Evolutionary conservation across 306 rosid genomes (phyloP), one percentile per base, ranked within the genome.

Genomic region (Pyrus betulifolia): DNA sequence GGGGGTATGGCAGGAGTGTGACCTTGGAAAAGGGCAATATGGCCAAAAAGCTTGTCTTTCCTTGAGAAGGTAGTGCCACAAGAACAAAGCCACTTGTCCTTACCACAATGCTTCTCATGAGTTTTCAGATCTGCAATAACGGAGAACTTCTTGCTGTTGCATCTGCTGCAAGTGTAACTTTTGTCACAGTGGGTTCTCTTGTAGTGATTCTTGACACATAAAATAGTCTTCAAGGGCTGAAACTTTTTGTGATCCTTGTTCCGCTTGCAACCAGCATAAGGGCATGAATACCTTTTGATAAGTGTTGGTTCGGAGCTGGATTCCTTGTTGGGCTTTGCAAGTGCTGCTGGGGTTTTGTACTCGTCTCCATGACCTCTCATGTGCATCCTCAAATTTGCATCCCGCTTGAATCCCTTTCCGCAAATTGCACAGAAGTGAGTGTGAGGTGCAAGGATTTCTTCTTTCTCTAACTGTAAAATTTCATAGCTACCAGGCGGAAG

Each of bases 61-160:
- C 99, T 89, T 11, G 99, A 96, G 87, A 96, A 96, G 78, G 99
- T 96, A n/a, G 99, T 96, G 80, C 99, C 99, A 73, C 99, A 96
- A 66, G 99, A 96, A 80, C 99, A 96, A 30, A 96, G 89, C 99
- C 99, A 96, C 80, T 92, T 96, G 83, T 96, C 99, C 86, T 77
- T 96, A 63, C 99, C 99, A 76, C 99, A 96, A 75, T 96, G 99
- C 86, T 96, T 96, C 81, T 96, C 99, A 72, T 96, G 99, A 55
- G 99, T 96, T 83, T 96, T 96, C 28, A 96, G 99, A 82, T 96
- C 99, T 9, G 99, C 99, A 60, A 96, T 87, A 70, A 96, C 99
- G 0, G 99, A 96, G 83, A 96, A 96, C 75, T 92, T 96, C 93
- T 96, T 96, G 31, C 89, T 83, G 75, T 96, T 69, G 91, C 99